Evolutionary conservation across 768 basidiomycete genomes (phyloP).

Genomic region (Naganishia onofrii): DNA sequence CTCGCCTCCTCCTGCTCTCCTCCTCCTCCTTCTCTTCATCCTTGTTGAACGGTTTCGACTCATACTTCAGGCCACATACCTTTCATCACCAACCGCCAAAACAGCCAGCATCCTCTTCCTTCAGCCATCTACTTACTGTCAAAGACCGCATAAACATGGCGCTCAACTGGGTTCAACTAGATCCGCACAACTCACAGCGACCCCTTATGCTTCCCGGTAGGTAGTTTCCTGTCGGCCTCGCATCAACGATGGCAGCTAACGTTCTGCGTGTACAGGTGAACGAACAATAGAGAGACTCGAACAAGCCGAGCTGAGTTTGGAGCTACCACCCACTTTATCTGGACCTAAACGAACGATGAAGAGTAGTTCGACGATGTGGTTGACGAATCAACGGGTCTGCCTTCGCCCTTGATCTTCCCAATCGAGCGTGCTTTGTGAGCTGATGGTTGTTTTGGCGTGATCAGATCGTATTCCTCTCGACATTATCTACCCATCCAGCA

Average conservation of each 20-base stretch:
- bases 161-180: constrained; percentile 8
- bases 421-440: no score
- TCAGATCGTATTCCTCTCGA: constrained; percentile 1
- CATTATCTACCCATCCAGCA: background rate
- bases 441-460: no score
- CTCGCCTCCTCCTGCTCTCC: no score
- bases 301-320: background rate
- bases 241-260: background rate
- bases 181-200: background rate
- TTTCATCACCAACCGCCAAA: no score
- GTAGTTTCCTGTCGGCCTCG: background rate
- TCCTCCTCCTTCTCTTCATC: no score
- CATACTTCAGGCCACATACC: no score
- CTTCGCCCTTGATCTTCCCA: background rate
- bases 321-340: constrained; percentile 1
- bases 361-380: constrained; percentile 3
- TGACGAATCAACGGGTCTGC: constrained; percentile 20
- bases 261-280: background rate
- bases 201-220: background rate
- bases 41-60: no score
- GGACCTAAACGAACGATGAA: constrained; percentile 1
- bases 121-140: no score
- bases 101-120: no score
- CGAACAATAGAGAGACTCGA: background rate
- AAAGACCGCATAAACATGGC: background rate